Evolutionary conservation across 257 asterid genomes (phyloP).

Genomic region (Echium plantagineum): DNA sequence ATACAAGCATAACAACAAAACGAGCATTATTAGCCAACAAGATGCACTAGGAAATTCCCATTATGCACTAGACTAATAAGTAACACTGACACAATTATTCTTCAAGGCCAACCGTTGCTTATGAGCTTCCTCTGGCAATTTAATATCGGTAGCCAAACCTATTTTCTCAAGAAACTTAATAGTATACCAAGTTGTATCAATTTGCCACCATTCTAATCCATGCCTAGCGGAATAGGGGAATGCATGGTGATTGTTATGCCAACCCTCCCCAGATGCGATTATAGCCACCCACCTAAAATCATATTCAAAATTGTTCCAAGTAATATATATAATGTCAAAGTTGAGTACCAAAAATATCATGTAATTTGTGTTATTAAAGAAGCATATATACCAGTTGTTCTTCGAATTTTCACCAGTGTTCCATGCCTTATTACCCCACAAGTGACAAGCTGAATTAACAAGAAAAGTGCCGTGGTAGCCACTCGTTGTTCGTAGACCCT

Average conservation of each 20-base stretch:
- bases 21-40: too few relatives aligned
- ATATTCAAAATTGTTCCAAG: too few relatives aligned
- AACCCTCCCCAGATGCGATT: conserved; percentile 76
- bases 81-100: not conserved
- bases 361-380: too few relatives aligned
- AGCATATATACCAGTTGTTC: conserved; percentile 60
- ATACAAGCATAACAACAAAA: too few relatives aligned
- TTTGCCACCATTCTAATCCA: conserved; percentile 79
- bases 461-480: conserved; percentile 75
- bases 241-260: conserved; percentile 87
- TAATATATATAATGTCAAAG: too few relatives aligned
- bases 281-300: conserved; percentile 58
- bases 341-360: too few relatives aligned
- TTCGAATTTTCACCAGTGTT: conserved; percentile 61
- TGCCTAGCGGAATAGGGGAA: conserved; percentile 68
- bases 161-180: conserved; percentile 41
- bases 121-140: conserved; percentile 44
- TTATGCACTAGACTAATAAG: too few relatives aligned
- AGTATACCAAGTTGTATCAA: conserved; percentile 61
- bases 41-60: too few relatives aligned
- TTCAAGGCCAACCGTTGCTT: conserved; percentile 36
- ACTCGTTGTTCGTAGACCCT: conserved; percentile 74
- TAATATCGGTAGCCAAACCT: conserved; percentile 60
- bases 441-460: conserved; percentile 85
- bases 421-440: conserved; percentile 78